Base-by-base conservation (phyloP, 768 basidiomycete species). In the Rhodotorula kratochvilovae region DNA sequence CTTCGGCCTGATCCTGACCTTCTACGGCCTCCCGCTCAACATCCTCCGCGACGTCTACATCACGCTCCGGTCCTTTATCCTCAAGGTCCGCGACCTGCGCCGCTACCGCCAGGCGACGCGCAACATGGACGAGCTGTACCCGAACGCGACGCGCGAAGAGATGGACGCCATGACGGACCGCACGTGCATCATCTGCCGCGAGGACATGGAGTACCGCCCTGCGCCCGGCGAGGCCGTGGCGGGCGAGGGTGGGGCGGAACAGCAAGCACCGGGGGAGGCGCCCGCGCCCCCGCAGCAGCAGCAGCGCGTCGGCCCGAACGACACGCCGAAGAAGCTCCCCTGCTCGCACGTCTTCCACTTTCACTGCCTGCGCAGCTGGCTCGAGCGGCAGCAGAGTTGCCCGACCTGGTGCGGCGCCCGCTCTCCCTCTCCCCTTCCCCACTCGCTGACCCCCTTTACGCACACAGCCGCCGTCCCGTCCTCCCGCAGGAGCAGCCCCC, bases 301-400 rank as follows among this genome's bases (percentile, higher is more conserved):
- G 45, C 39, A 25, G 42, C 53, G 60, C 23, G 33, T 51, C 10
- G 76, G 72, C 29, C 76, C 70, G 35, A 97, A 97, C 78, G 91
- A 91, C 64, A 94, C 93, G 23, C 94, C 95, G 4, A 99, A 99
- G 83, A 94, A 92, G 79, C 83, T 99, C 33, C 91, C 90, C 16
- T 99, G 96, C 81, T 94, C 94, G 1, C 96, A 99, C 80, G 88
- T 96, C 54, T 99, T 99, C 83, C 96, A 99, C 81, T 95, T 97
- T 80, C 88, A 97, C 78, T 99, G 96, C 81, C 85, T 99, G 72
- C 86, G 92, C 51, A 94, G 92, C 31, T 99, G 96, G 96, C 85
- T 99, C 36, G 96, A 99, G 81, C 86, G 96, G 55, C 96, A 99
- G 80, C 96, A 98, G 81, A 98, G 91, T 76, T 99, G 96, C 80